A percentile compares a stretch with the other conserved stretches of the same genome.
These are phyloP conservation scores for Penicillium sumatraense DNA, from an alignment of 2,329 filamentous ascomycete genomes.

Conservation along the genomic window DNA sequence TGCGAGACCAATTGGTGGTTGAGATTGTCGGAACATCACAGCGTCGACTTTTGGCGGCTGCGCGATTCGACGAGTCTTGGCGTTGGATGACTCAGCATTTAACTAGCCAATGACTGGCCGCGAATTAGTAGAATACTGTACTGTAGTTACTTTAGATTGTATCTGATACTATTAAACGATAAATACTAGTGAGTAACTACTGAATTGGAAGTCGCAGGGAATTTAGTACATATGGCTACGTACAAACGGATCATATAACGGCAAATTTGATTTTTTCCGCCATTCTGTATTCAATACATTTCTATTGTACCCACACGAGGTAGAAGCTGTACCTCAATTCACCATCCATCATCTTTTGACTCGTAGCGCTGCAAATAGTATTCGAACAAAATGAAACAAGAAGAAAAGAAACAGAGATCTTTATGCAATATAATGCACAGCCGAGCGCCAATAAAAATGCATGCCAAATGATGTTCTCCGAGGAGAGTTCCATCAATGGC, in stretches of 20 bases:
- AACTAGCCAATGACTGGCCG: conserved; percentile 11
- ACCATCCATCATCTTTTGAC: background rate
- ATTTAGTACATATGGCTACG: too few species aligned
- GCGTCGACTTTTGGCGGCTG: conserved; percentile 20
- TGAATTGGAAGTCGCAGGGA: too few species aligned
- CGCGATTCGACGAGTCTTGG: conserved; percentile 20
- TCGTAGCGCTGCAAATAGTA: background rate
- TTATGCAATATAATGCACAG: conserved; percentile 5
- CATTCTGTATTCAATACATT: too few species aligned
- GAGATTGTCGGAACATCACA: conserved; percentile 5
- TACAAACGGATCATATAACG: too few species aligned
- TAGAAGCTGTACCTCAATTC: too few species aligned
- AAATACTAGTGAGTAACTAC: too few species aligned
- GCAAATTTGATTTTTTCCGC: too few species aligned
- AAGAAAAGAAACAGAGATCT: background rate
- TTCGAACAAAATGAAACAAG: background rate
- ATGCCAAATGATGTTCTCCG: conserved; percentile 21
- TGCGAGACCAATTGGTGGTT: conserved; percentile 27
- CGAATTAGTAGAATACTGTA: conserved; percentile 9
- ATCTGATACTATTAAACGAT: too few species aligned
- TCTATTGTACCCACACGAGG: too few species aligned
- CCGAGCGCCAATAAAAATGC: conserved; percentile 31
- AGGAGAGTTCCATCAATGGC: conserved; percentile 31
- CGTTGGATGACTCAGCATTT: conserved; percentile 28
- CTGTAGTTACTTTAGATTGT: too few species aligned